Conservation (phyloP, 2,329 filamentous ascomycete species). For the Sarocladium oryzae region DNA sequence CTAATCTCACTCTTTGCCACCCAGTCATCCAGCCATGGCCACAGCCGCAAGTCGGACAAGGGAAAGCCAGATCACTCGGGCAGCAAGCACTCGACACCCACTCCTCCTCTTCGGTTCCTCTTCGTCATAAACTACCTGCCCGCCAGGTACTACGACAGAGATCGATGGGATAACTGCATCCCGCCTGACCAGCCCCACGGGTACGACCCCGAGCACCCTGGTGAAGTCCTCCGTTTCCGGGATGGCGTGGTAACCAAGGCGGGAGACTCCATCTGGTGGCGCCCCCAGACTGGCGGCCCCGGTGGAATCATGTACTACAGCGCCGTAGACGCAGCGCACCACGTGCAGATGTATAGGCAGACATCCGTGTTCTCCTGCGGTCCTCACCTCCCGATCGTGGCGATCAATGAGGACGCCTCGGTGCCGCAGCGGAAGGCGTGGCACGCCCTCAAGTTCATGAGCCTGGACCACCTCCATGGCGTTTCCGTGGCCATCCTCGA, state of each 20-base stretch:
- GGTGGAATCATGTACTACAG: neutral
- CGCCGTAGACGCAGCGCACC: neutral
- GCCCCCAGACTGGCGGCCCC: neutral
- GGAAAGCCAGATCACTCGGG: neutral
- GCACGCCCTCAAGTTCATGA: constrained; percentile 24
- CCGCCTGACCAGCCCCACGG: neutral
- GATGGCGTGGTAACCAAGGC: neutral
- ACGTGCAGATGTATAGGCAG: constrained; percentile 16
- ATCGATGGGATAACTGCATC: neutral
- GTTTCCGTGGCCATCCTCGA: constrained; percentile 22
- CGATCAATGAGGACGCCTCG: constrained; percentile 13
- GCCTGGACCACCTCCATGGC: constrained; percentile 12
- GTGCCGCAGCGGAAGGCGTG: constrained; percentile 15
- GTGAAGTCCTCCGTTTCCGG: neutral
- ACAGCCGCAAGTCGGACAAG: constrained; percentile 4
- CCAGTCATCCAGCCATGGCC: neutral
- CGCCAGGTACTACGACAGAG: neutral
- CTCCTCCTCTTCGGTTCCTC: neutral
- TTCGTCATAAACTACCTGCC: neutral
- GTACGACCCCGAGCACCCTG: neutral
- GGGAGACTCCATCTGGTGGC: neutral
- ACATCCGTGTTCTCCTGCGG: constrained; percentile 30
- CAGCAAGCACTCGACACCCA: neutral
- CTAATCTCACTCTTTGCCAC: no score
- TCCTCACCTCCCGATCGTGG: constrained; percentile 28